Evolutionary conservation across 1,284 basidiomycete species (phyloP).

Genomic region (Abortiporus biennis): DNA sequence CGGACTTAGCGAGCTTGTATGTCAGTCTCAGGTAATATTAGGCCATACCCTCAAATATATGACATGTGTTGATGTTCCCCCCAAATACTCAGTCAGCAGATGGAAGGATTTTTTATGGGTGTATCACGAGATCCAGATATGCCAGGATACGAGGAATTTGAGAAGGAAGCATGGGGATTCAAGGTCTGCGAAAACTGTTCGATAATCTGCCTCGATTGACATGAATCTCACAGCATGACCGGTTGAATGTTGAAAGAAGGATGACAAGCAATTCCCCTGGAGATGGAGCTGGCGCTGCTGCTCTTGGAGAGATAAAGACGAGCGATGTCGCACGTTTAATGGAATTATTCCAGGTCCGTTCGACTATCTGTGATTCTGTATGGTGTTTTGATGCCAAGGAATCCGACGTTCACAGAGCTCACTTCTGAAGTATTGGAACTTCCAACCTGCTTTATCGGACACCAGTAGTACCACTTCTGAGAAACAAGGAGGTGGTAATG

Average conservation of each 20-base stretch:
- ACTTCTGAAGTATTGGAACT: conserved; percentile 66
- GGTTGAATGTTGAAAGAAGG: conserved; percentile 62
- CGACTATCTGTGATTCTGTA: neutral
- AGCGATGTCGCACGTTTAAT: conserved; percentile 78
- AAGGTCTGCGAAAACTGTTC: conserved; percentile 40
- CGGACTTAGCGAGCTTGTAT: conserved; percentile 72
- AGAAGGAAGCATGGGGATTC: conserved; percentile 71
- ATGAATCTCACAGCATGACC: conserved; percentile 50
- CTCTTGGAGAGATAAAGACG: conserved; percentile 47
- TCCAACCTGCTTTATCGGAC: conserved; percentile 48
- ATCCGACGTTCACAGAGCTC: conserved; percentile 41
- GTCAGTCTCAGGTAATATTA: conserved; percentile 41
- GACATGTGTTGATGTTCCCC: neutral
- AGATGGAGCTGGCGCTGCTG: conserved; percentile 27
- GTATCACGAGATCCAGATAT: conserved; percentile 38
- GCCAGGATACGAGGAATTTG: conserved; percentile 67
- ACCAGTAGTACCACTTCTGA: conserved; percentile 1
- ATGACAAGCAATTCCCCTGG: conserved; percentile 31
- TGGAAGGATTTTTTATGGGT: conserved; percentile 73
- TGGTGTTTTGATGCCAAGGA: neutral
- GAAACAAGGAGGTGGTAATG: too few relatives aligned
- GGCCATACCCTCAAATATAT: neutral
- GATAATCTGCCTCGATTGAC: neutral
- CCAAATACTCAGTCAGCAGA: conserved; percentile 49
- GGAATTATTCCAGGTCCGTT: conserved; percentile 69